These are phyloP conservation scores for Gnomoniopsis sp. DNA, from an alignment of 2,329 filamentous ascomycete species.

Conservation along the genomic window DNA sequence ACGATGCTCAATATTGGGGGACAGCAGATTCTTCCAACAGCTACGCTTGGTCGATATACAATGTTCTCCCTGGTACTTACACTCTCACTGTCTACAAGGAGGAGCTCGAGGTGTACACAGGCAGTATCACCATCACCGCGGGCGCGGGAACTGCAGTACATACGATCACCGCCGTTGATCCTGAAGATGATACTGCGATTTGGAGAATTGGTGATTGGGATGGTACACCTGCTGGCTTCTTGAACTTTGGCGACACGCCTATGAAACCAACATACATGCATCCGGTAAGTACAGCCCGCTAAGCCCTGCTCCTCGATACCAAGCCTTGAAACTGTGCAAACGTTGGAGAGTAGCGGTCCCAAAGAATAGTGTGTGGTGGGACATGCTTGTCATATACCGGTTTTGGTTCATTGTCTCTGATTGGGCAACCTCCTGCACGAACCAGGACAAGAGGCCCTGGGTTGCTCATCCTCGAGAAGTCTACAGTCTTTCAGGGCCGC, in stretches of 20 bases:
- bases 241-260: constrained; percentile 33
- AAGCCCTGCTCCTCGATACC: not conserved
- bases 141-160: constrained; percentile 28
- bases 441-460: too few species aligned
- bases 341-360: too few species aligned
- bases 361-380: too few species aligned
- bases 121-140: constrained; percentile 26
- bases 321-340: not conserved
- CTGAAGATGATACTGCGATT: constrained; percentile 28
- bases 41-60: constrained; percentile 27
- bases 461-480: too few species aligned
- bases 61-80: constrained; percentile 31
- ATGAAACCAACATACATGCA: constrained; percentile 41
- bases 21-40: constrained; percentile 24
- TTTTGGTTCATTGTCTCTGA: too few species aligned
- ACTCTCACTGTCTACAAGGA: constrained; percentile 32
- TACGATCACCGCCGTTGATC: constrained; percentile 29
- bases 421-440: too few species aligned
- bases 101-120: constrained; percentile 29
- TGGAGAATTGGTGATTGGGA: constrained; percentile 36
- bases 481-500: too few species aligned
- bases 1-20: constrained; percentile 34
- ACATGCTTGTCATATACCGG: too few species aligned
- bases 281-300: constrained; percentile 18
- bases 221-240: constrained; percentile 31